Percentiles rank a stretch among this genome's conserved stretches.
Conservation (phyloP, 2,329 filamentous ascomycete genomes). For the Fusarium guadeloupense region DNA sequence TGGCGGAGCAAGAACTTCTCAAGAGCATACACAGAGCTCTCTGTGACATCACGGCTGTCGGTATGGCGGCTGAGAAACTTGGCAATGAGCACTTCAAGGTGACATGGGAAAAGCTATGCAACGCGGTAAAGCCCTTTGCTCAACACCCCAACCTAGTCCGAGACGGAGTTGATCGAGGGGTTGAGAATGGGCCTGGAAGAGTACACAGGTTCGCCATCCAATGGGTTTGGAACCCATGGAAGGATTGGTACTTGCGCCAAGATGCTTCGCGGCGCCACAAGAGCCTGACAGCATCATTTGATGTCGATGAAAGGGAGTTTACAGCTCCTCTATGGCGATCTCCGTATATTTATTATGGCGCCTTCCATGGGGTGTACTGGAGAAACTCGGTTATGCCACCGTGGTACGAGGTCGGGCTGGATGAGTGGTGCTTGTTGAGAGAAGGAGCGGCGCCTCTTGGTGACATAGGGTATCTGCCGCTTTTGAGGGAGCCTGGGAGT, state of each 20-base stretch:
- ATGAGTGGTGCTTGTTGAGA: conserved; percentile 1
- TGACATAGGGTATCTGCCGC: not conserved
- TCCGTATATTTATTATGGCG: not conserved
- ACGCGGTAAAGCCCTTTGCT: not conserved
- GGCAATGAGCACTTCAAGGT: not conserved
- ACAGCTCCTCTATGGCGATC: too few relatives aligned
- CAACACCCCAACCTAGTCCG: not conserved
- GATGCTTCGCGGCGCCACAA: not conserved
- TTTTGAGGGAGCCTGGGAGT: not conserved
- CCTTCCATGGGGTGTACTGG: not conserved
- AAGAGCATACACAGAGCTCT: not conserved
- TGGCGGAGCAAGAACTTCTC: not conserved
- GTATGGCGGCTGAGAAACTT: not conserved
- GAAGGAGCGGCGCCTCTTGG: rapidly evolving
- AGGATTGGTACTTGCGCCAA: not conserved
- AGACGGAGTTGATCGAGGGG: not conserved
- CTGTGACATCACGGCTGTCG: not conserved
- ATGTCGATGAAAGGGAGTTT: too few relatives aligned
- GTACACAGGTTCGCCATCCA: conserved; percentile 9
- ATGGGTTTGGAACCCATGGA: not conserved
- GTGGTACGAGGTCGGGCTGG: not conserved
- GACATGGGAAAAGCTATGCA: conserved; percentile 6
- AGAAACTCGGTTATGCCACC: not conserved
- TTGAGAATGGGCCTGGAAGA: not conserved
- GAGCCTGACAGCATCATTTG: not conserved